Percentiles rank a stretch among this genome's conserved stretches.
Evolutionary conservation across 2,329 filamentous ascomycete species (phyloP).

Genomic region (Drechslera avenae): DNA sequence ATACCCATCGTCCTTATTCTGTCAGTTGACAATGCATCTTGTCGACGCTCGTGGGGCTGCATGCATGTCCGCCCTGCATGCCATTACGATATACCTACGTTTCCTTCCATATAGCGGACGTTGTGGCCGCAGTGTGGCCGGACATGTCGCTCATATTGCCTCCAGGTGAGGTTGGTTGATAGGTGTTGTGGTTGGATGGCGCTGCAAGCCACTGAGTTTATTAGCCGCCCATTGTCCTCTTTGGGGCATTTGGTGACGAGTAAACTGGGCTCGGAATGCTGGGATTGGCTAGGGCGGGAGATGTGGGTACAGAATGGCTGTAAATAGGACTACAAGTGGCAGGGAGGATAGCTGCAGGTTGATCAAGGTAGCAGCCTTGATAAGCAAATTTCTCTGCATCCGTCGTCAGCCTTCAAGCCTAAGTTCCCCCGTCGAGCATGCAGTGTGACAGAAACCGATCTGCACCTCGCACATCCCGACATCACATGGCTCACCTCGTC

Average conservation of each 20-base stretch:
- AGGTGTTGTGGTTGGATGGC: slow-evolving; percentile 32
- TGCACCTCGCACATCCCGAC: slow-evolving; percentile 30
- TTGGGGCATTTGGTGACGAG: slow-evolving; percentile 38
- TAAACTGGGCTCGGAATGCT: slow-evolving; percentile 10
- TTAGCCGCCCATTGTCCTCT: slow-evolving; percentile 42
- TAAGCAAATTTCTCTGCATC: slow-evolving; percentile 26
- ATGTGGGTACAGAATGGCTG: slow-evolving; percentile 31
- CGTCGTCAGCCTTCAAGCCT: slow-evolving; percentile 19
- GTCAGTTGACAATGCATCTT: slow-evolving; percentile 20
- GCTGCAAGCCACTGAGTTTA: slow-evolving; percentile 34
- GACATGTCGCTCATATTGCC: slow-evolving; percentile 16
- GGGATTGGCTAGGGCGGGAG: slow-evolving; percentile 27
- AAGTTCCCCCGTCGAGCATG: slow-evolving; percentile 24
- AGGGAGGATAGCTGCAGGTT: slow-evolving; percentile 25
- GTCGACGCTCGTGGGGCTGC: slow-evolving; percentile 12
- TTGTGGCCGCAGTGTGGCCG: slow-evolving; percentile 12
- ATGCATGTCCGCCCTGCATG: slow-evolving; percentile 24
- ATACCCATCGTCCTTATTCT: slow-evolving; percentile 16
- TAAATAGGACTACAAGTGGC: slow-evolving; percentile 41
- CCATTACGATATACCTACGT: slow-evolving; percentile 26
- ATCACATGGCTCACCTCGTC: slow-evolving; percentile 35
- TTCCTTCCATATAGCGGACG: slow-evolving; percentile 22
- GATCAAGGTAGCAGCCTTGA: slow-evolving; percentile 13
- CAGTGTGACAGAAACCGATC: slow-evolving; percentile 40
- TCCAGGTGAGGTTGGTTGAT: slow-evolving; percentile 15